Evolutionary conservation across 805 yeast genomes (phyloP).

Genomic region (Pichia gijzeniarum): DNA sequence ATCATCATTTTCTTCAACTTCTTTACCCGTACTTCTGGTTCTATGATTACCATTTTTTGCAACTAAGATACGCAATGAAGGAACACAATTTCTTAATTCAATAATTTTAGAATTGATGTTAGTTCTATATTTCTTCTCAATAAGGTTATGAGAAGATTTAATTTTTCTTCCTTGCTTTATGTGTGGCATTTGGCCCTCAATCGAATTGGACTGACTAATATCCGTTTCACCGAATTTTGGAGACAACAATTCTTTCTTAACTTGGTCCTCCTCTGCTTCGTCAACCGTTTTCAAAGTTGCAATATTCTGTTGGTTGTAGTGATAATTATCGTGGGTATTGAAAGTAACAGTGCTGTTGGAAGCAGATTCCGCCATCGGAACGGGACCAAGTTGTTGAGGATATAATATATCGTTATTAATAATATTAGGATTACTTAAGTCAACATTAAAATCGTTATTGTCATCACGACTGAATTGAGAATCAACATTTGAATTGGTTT

Average conservation of each 20-base stretch:
- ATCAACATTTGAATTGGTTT: slow-evolving; percentile 14
- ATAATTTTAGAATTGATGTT: slow-evolving; percentile 71
- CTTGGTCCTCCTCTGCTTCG: slow-evolving; percentile 14
- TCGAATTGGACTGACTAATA: too few relatives aligned
- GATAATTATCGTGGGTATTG: slow-evolving; percentile 15
- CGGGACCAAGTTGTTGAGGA: slow-evolving; percentile 15
- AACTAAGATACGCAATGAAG: slow-evolving; percentile 51
- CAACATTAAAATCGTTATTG: slow-evolving; percentile 11
- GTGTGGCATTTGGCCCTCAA: neutral
- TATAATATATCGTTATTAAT: slow-evolving; percentile 13
- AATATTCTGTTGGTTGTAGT: slow-evolving; percentile 5
- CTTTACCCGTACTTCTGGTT: slow-evolving; percentile 32
- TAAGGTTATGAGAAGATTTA: slow-evolving; percentile 71
- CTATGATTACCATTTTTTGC: slow-evolving; percentile 32
- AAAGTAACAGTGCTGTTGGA: slow-evolving; percentile 27
- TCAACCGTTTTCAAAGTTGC: slow-evolving; percentile 12
- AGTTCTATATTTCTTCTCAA: slow-evolving; percentile 76
- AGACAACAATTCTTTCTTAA: slow-evolving; percentile 7
- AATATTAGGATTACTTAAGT: slow-evolving; percentile 2
- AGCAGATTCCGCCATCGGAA: slow-evolving; percentile 27
- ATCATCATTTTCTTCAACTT: slow-evolving; percentile 37
- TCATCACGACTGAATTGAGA: slow-evolving; percentile 16
- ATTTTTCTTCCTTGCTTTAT: slow-evolving; percentile 33
- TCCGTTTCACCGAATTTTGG: neutral
- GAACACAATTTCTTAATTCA: slow-evolving; percentile 73